These are phyloP conservation scores for Tulasnella sp. DNA, from an alignment of 768 basidiomycete species.

Conservation along the genomic window DNA sequence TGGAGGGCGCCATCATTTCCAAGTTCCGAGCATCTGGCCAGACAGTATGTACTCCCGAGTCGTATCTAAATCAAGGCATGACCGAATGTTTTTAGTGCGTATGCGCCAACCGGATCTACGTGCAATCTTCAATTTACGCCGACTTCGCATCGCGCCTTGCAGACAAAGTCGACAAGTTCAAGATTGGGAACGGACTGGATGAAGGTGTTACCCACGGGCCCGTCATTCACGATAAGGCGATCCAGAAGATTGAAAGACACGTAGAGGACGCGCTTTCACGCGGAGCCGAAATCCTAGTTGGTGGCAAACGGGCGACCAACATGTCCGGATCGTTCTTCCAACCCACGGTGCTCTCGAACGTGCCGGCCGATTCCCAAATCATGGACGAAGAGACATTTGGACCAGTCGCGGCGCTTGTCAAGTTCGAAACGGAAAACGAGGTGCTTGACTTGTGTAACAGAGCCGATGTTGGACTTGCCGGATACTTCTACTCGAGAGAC, in stretches of 20 bases:
- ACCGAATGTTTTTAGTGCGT: constrained; percentile 34
- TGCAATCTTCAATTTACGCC: constrained; percentile 83
- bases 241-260: constrained; percentile 76
- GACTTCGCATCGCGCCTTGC: constrained; percentile 82
- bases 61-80: background rate
- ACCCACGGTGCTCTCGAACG: constrained; percentile 84
- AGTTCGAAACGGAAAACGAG: constrained; percentile 91
- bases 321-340: constrained; percentile 55
- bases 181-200: constrained; percentile 79
- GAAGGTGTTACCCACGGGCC: constrained; percentile 85
- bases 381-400: constrained; percentile 90
- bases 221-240: constrained; percentile 73
- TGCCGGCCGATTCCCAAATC: constrained; percentile 52
- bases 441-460: constrained; percentile 77
- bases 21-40: constrained; percentile 78
- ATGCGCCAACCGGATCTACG: constrained; percentile 84
- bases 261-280: constrained; percentile 74
- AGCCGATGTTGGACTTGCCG: constrained; percentile 75
- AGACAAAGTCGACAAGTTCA: constrained; percentile 69
- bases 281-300: constrained; percentile 80
- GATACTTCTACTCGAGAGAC: constrained; percentile 86
- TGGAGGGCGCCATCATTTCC: constrained; percentile 62
- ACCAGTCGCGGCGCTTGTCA: constrained; percentile 72
- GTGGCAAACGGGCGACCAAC: constrained; percentile 56
- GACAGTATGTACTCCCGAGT: constrained; percentile 30